Evolutionary conservation across 225 moss, liverwort and hornwort species (phyloP).

Genomic region (Pseudoscleropodium purum): DNA sequence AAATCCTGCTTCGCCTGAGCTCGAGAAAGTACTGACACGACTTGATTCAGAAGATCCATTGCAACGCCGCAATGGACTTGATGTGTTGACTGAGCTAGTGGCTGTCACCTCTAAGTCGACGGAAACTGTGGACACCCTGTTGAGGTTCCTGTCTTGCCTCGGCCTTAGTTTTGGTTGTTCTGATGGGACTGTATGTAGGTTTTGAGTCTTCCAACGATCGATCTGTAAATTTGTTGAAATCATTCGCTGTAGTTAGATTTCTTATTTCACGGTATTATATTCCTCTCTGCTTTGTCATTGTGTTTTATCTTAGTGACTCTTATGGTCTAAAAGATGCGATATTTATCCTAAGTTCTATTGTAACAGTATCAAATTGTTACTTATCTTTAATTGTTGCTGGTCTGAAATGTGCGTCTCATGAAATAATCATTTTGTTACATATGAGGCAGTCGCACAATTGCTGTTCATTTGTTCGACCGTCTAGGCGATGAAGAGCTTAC

Average conservation of each 20-base stretch:
- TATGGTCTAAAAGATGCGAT: neutral
- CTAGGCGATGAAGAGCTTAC: conserved; percentile 91
- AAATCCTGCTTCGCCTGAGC: conserved; percentile 68
- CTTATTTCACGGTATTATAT: neutral
- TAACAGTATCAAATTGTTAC: neutral
- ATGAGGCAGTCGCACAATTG: conserved; percentile 72
- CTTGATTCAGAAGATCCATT: conserved; percentile 73
- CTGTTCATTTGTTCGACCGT: conserved; percentile 71
- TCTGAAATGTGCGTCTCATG: neutral
- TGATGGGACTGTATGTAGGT: neutral
- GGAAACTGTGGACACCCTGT: conserved; percentile 50
- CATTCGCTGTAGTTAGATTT: neutral
- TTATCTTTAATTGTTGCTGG: neutral
- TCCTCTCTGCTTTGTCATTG: neutral
- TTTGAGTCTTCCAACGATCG: neutral
- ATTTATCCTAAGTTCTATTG: neutral
- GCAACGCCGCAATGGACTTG: conserved; percentile 94
- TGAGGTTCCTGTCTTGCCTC: conserved; percentile 49
- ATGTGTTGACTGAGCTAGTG: conserved; percentile 80
- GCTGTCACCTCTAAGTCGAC: conserved; percentile 50
- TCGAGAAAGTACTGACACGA: conserved; percentile 70
- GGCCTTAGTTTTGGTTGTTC: neutral
- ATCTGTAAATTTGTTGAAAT: neutral
- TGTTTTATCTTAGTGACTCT: neutral
- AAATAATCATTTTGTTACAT: neutral